A percentile compares a stretch with the other conserved stretches of the same genome.
Evolutionary conservation across 164 flowering plant genomes (phyloP).

Genomic region (Liriodendron chinense): DNA sequence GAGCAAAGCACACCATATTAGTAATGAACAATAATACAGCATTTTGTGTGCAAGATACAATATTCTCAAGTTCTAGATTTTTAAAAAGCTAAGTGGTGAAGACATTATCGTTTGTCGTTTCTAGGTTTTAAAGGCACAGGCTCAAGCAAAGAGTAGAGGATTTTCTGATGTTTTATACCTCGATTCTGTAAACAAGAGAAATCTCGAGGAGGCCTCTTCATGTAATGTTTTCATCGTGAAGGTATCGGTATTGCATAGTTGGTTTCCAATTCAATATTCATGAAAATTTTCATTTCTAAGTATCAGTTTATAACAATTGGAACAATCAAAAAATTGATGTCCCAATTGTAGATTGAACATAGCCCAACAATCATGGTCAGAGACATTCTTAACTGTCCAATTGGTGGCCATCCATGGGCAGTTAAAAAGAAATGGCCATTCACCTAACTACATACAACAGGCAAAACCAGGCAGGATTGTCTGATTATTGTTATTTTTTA

Average conservation of each 20-base stretch:
- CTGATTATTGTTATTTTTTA: too few species aligned
- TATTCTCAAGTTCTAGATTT: background rate
- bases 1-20: background rate
- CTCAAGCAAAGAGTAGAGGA: constrained; percentile 52
- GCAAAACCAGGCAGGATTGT: too few species aligned
- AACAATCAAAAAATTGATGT: background rate
- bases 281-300: background rate
- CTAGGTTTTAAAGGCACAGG: constrained; percentile 51
- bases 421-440: too few species aligned
- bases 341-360: too few species aligned
- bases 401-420: too few species aligned
- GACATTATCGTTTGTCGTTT: background rate
- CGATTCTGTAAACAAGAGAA: constrained; percentile 46
- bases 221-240: constrained; percentile 70
- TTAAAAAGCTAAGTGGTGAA: too few species aligned
- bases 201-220: constrained; percentile 67
- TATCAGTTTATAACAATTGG: background rate
- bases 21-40: background rate
- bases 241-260: constrained; percentile 29
- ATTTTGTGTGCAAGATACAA: background rate
- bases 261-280: background rate
- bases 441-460: too few species aligned
- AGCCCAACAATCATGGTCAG: too few species aligned
- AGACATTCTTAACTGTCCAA: too few species aligned
- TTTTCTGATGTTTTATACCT: constrained; percentile 70